These are phyloP conservation scores for Colletotrichum aenigma DNA, from an alignment of 2,329 filamentous ascomycete genomes.

Conservation along the genomic window DNA sequence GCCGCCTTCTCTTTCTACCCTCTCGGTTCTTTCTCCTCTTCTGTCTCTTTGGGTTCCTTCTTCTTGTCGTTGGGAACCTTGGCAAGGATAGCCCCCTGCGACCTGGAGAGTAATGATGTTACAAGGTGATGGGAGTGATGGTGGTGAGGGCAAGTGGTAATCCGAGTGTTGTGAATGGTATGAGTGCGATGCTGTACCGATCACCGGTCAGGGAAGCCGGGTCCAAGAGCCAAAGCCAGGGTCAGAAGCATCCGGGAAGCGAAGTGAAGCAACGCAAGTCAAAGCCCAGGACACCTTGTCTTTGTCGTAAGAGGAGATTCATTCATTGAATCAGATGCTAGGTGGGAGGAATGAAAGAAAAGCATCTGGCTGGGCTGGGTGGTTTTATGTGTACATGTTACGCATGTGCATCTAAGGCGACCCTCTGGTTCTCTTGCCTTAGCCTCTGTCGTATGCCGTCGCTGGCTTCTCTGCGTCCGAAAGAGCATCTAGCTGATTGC, in stretches of 20 bases:
- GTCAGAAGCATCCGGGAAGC: neutral
- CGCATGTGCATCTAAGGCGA: slow-evolving; percentile 10
- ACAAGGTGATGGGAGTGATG: neutral
- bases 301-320: slow-evolving; percentile 6
- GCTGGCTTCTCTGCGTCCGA: slow-evolving; percentile 21
- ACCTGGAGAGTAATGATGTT: neutral
- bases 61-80: neutral
- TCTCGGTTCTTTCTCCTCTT: neutral
- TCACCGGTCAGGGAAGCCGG: neutral
- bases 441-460: slow-evolving; percentile 13
- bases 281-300: slow-evolving; percentile 5
- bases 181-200: neutral
- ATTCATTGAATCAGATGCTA: slow-evolving; percentile 2
- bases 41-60: neutral
- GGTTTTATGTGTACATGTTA: slow-evolving; percentile 21
- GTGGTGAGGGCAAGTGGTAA: neutral
- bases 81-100: neutral
- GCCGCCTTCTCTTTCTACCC: neutral
- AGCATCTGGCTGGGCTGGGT: slow-evolving; percentile 10
- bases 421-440: slow-evolving; percentile 5
- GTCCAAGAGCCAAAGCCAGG: neutral
- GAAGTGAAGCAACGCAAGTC: neutral
- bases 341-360: slow-evolving; percentile 20
- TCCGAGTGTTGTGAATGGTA: neutral
- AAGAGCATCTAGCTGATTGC: slow-evolving; percentile 23